Base-by-base conservation (phyloP, 75 land plant genomes). In the Isoetes taiwanensis region DNA sequence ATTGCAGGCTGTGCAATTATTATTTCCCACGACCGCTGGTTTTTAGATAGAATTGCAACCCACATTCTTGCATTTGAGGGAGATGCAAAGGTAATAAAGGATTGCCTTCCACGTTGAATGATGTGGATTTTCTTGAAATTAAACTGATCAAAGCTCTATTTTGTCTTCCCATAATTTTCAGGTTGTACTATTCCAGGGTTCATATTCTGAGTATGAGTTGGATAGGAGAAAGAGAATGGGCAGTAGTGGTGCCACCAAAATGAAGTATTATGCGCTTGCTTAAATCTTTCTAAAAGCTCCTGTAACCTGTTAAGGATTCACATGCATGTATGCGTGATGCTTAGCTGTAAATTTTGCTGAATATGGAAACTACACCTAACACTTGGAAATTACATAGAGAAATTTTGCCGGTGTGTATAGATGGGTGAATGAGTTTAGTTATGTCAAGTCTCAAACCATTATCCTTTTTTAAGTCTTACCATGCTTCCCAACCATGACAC, bases 1-100 rank as follows among this genome's bases (percentile, higher is more conserved):
- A 5, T 27, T 26, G 31, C 64, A 66, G 69, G 69, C 16, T 66
- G 61, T 41, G 69, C 64, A 14, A 59, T 66, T 26, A 59, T 66
- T 28, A 66, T 66, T 14, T 66, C 69, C 27, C 69, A 66, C 50
- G 69, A 66, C 55, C 69, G 69, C 39, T 66, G 69, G 69, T 66
- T 66, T 34, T 32, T 66, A 32, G 69, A 66, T 34, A 62, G 69
- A 23, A 61, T 66, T 52, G 69, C 69, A 11, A 66, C 69, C n/a
- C 69, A 66, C 14, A 66, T 66, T 35, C 34, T 66, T 30, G 69
- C 69, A 19, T 66, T 66, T 59, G 69, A 66, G 50, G 69, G 69
- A 26, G 69, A 59, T 26, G 58, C 69, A n/a, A 60, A 58, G 53
- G 69, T 66, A 30, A 4, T 6, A 23, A 24, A 27, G 4, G 14